Evolutionary conservation across 176 grass and related monocot genomes (phyloP), one percentile per base, ranked within the genome.

Genomic region (Raddia guianensis): DNA sequence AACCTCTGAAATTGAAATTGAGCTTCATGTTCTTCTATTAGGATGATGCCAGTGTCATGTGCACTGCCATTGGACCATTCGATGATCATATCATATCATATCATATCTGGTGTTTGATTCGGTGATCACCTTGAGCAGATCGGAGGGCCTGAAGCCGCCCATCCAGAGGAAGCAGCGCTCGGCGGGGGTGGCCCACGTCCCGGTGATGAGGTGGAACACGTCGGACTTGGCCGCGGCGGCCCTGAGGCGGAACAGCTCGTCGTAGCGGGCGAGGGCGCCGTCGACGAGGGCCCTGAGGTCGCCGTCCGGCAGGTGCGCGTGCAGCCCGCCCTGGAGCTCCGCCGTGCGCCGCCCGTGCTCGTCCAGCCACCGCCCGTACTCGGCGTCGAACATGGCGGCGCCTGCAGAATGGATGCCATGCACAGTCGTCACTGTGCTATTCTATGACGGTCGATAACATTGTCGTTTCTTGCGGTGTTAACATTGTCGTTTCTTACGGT

Each of bases 81-180:
- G 27, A 27, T 27, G 27, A 27, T 27, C 27, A 27, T 27, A 27
- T 27, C 27, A 27, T 27, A 27, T 27, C 27, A 27, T 27, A 27
- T 27, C 27, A 27, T 27, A 27, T 27, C 27, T 27, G 27, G 27
- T 27, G 27, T 27, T 27, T 27, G 27, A 27, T 27, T 27, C 27
- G 27, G 27, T 27, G 27, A 27, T 27, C 27, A 86, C 94, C 91
- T 85, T 94, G 90, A 97, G 73, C 69, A 97, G 85, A 62, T 94
- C 91, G 9, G 94, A 97, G 37, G 94, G 91, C 79, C 85, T 74
- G 79, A 97, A 97, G 43, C 94, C 94, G 27, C 85, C 89, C 79
- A 97, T 94, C 94, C 94, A 97, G 34, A 94, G 80, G 81, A 97
- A 97, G 73, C 91, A 97, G 20, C 91, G 85, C 70, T 97, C 94